Evolutionary conservation across 345 rosid genomes (phyloP).

Genomic region (Clausena lansium): DNA sequence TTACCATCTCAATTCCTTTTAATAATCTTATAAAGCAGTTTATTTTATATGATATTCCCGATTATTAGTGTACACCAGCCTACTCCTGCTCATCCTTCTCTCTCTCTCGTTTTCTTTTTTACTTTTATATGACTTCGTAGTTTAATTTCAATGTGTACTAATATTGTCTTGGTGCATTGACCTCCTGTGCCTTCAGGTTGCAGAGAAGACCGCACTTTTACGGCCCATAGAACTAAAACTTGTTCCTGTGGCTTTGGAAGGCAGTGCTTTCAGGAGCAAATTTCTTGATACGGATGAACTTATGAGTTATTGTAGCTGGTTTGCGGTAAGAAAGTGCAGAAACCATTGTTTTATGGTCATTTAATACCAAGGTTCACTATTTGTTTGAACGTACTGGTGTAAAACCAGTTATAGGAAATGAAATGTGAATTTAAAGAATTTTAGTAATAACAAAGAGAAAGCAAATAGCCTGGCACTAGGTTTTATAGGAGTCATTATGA

Average conservation of each 20-base stretch:
- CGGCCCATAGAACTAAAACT: conserved; percentile 86
- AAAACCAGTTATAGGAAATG: not conserved
- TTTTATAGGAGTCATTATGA: not conserved
- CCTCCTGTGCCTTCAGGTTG: conserved; percentile 57
- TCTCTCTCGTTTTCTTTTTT: not conserved
- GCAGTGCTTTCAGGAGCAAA: conserved; percentile 92
- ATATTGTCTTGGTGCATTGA: conserved; percentile 22
- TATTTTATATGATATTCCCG: not conserved
- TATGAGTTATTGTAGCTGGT: conserved; percentile 83
- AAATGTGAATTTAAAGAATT: not conserved
- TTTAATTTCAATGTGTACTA: conserved; percentile 5
- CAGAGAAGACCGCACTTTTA: conserved; percentile 82
- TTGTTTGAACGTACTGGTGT: not conserved
- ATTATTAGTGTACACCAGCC: not conserved
- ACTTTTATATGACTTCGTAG: not conserved
- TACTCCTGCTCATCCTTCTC: not conserved
- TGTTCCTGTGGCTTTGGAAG: conserved; percentile 90
- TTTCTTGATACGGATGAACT: conserved; percentile 89
- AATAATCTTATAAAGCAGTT: not conserved
- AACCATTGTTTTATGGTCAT: not conserved
- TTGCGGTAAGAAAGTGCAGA: conserved; percentile 62
- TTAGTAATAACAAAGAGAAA: not conserved
- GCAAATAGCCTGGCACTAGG: not conserved
- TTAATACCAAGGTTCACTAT: not conserved
- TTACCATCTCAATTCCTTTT: not conserved